Evolutionary conservation across 2,329 filamentous ascomycete genomes (phyloP).

Genomic region (Thielaviopsis ethacetica): DNA sequence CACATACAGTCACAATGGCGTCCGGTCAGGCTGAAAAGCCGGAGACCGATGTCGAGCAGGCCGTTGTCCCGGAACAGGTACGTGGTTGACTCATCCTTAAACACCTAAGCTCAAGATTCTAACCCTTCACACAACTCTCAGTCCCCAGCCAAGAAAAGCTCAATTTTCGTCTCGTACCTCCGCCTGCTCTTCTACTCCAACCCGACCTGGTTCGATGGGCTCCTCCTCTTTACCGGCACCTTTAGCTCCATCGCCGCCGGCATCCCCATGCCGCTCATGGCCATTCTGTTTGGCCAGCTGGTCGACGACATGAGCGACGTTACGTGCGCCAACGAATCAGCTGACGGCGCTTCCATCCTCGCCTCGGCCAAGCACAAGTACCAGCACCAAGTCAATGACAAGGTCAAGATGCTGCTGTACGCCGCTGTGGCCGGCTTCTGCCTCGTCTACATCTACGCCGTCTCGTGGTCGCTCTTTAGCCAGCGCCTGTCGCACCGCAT

Average conservation of each 20-base stretch:
- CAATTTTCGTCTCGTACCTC: constrained; percentile 24
- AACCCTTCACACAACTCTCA: neutral
- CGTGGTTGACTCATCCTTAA: neutral
- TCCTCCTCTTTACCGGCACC: constrained; percentile 26
- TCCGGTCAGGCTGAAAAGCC: neutral
- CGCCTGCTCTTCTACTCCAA: constrained; percentile 29
- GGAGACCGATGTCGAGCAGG: neutral
- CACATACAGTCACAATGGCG: neutral
- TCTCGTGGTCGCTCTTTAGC: constrained; percentile 47
- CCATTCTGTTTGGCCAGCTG: constrained; percentile 47
- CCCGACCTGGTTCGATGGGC: constrained; percentile 26
- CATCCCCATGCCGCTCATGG: constrained; percentile 45
- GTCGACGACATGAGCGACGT: constrained; percentile 43
- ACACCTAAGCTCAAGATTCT: neutral
- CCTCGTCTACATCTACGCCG: constrained; percentile 46
- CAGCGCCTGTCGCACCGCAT: constrained; percentile 47
- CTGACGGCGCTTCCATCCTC: constrained; percentile 10
- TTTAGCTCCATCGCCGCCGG: constrained; percentile 38
- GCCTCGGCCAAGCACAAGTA: constrained; percentile 16
- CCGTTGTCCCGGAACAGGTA: neutral
- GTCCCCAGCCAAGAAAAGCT: constrained; percentile 1
- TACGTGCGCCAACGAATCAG: constrained; percentile 27
- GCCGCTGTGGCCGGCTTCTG: constrained; percentile 46
- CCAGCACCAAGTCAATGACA: constrained; percentile 32
- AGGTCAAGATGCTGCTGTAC: constrained; percentile 45